phyloP scores from a whole-genome alignment of 345 rosid species.

The Pugionium dolabratum region DNA sequence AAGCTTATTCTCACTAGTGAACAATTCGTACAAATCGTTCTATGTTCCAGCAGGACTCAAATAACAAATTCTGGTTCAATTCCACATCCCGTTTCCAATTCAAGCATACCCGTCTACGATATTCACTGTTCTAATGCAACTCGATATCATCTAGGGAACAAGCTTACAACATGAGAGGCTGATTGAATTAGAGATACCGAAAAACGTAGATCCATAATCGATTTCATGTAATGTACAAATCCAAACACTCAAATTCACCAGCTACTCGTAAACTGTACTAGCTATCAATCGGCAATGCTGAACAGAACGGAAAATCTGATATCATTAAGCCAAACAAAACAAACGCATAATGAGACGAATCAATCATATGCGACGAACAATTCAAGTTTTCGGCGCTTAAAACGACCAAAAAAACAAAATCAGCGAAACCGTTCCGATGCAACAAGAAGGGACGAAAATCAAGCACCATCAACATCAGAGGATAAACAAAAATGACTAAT shows the following conservation, averaged over 20 bases:
- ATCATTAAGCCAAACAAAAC: not conserved
- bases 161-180: slow-evolving; percentile 1
- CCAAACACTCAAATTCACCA: slow-evolving; percentile 15
- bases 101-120: slow-evolving; percentile 11
- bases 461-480: slow-evolving; percentile 14
- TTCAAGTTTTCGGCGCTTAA: slow-evolving; percentile 19
- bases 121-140: slow-evolving; percentile 22
- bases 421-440: slow-evolving; percentile 22
- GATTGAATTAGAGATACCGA: not conserved
- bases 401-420: slow-evolving; percentile 19
- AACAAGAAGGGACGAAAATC: slow-evolving; percentile 17
- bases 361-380: slow-evolving; percentile 21
- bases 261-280: not conserved
- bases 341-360: not conserved
- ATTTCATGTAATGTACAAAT: slow-evolving; percentile 3
- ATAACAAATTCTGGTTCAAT: not conserved
- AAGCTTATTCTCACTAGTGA: not conserved
- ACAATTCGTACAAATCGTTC: not conserved
- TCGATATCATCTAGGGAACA: not conserved
- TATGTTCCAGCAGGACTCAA: not conserved
- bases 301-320: slow-evolving; percentile 5
- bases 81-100: not conserved
- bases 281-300: slow-evolving; percentile 1
- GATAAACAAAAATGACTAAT: not conserved
- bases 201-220: slow-evolving; percentile 28